A percentile compares a stretch with the other conserved stretches of the same genome.
Evolutionary conservation across 108 stramenopile genomes (phyloP).

Genomic region (Seminavis robusta): DNA sequence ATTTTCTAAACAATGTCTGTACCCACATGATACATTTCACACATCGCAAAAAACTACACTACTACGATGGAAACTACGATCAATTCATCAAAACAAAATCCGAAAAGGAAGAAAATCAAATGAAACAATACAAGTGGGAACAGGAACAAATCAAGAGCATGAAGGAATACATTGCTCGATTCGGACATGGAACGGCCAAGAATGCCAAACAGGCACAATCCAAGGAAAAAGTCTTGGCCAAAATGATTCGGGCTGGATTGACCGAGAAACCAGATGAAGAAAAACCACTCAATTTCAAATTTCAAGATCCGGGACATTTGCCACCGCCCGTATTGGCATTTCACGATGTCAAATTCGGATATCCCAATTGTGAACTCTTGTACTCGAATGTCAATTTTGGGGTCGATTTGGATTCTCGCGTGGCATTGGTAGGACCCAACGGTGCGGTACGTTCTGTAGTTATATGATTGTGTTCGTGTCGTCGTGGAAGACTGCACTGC

Average conservation of each 20-base stretch:
- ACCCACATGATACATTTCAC: slow-evolving; percentile 96
- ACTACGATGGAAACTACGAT: slow-evolving; percentile 98
- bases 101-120: slow-evolving; percentile 92
- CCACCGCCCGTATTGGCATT: slow-evolving; percentile 98
- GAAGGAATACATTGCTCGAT: slow-evolving; percentile 98
- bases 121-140: slow-evolving; percentile 98
- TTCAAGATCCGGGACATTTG: slow-evolving; percentile 91
- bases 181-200: slow-evolving; percentile 97
- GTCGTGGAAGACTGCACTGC: too few species aligned
- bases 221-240: slow-evolving; percentile 87
- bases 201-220: slow-evolving; percentile 96
- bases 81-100: slow-evolving; percentile 92
- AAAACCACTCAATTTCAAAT: slow-evolving; percentile 92
- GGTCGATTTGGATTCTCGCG: slow-evolving; percentile 96
- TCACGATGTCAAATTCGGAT: slow-evolving; percentile 91
- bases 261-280: slow-evolving; percentile 96
- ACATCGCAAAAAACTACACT: slow-evolving; percentile 66
- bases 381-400: slow-evolving; percentile 95
- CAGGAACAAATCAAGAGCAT: slow-evolving; percentile 96
- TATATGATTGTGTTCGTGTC: too few species aligned
- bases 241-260: slow-evolving; percentile 95
- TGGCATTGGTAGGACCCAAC: slow-evolving; percentile 95
- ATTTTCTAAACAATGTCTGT: slow-evolving; percentile 95
- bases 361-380: slow-evolving; percentile 91
- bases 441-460: too few species aligned